phyloP scores from a whole-genome alignment of 2,329 filamentous ascomycete genomes.

The Trichoderma atrobrunneum region DNA sequence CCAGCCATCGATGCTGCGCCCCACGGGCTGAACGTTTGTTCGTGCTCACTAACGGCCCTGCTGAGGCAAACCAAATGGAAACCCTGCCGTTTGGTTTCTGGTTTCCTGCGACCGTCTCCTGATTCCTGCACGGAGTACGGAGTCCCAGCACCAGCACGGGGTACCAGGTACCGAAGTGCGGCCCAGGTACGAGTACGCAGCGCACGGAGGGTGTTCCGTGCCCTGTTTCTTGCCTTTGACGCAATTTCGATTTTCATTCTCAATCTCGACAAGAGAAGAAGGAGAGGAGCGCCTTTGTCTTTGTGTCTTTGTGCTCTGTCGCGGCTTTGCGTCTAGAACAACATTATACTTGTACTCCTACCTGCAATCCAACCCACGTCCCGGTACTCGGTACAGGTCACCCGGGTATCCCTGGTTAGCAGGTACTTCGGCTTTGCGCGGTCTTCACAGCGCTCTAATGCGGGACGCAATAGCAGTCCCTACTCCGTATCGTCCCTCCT shows the following conservation, averaged over 20 bases:
- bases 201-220: constrained; percentile 10
- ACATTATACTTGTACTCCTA: background rate
- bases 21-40: constrained; percentile 17
- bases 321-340: background rate
- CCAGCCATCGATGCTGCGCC: constrained; percentile 17
- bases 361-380: background rate
- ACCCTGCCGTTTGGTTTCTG: background rate
- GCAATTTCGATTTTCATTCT: background rate
- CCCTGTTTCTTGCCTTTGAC: background rate
- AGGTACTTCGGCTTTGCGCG: background rate
- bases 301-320: background rate
- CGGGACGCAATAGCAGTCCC: background rate
- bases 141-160: background rate
- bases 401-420: background rate
- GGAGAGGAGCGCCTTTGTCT: background rate
- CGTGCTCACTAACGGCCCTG: background rate
- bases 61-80: background rate
- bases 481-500: constrained; percentile 2
- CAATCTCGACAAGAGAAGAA: background rate
- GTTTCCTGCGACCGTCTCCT: background rate
- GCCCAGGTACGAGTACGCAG: background rate
- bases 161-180: background rate
- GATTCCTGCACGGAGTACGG: background rate
- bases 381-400: background rate
- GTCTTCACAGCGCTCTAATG: background rate